These are phyloP conservation scores for Ailanthus altissimus DNA, from an alignment of 345 rosid genomes.

Conservation along the genomic window DNA sequence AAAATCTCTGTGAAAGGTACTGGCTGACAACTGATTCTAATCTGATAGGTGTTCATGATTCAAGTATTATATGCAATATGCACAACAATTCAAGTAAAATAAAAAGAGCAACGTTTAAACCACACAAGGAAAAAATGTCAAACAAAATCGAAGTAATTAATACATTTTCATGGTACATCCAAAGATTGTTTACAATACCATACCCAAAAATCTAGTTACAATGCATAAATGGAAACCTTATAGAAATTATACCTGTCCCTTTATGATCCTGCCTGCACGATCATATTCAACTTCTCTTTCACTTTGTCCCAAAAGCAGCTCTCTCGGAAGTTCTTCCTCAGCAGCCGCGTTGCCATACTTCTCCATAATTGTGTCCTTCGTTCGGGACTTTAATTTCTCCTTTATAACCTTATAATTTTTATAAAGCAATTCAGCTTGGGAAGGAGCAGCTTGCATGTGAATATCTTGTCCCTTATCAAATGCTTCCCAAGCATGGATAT, in stretches of 20 bases:
- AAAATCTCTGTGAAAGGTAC: background rate
- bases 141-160: background rate
- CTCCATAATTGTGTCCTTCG: conserved; percentile 61
- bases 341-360: conserved; percentile 69
- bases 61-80: background rate
- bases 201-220: background rate
- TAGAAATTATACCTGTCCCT: conserved; percentile 53
- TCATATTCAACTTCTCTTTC: conserved; percentile 79
- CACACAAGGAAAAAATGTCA: background rate
- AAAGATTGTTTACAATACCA: background rate
- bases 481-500: conserved; percentile 62
- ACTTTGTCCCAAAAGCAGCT: conserved; percentile 75
- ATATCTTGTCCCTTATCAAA: conserved; percentile 77
- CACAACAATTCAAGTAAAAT: background rate
- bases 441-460: conserved; percentile 78
- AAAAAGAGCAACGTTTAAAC: background rate
- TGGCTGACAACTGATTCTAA: background rate
- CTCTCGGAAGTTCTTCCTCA: conserved; percentile 60
- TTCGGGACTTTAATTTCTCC: conserved; percentile 51
- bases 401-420: conserved; percentile 50
- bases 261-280: conserved; percentile 66
- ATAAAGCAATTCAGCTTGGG: conserved; percentile 73
- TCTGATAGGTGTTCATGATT: background rate
- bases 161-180: background rate
- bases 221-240: background rate